A percentile compares a stretch with the other conserved stretches of the same genome.
These are phyloP conservation scores for Aristolochia contorta DNA, from an alignment of 164 flowering plant species.

Conservation along the genomic window DNA sequence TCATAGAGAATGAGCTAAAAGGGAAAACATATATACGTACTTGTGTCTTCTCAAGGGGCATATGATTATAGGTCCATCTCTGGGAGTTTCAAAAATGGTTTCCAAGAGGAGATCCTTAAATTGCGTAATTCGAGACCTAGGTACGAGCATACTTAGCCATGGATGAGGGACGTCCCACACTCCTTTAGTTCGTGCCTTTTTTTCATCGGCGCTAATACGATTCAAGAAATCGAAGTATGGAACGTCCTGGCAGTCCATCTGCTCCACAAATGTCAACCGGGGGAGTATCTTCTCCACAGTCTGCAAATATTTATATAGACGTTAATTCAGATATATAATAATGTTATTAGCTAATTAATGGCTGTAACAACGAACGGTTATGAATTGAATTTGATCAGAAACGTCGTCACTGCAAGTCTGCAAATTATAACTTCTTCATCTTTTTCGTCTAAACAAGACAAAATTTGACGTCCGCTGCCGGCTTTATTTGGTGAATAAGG, in stretches of 20 bases:
- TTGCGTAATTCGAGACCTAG: slow-evolving; percentile 34
- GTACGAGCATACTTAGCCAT: slow-evolving; percentile 43
- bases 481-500: too few species aligned
- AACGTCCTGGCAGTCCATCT: slow-evolving; percentile 9
- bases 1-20: too few species aligned
- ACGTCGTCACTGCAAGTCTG: too few species aligned
- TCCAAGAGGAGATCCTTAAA: slow-evolving; percentile 45
- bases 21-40: slow-evolving; percentile 5
- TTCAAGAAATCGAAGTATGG: slow-evolving; percentile 13
- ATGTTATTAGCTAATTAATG: too few species aligned
- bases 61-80: slow-evolving; percentile 50
- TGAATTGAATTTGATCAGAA: too few species aligned
- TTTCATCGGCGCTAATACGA: slow-evolving; percentile 5
- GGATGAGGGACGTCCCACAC: slow-evolving; percentile 19
- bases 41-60: slow-evolving; percentile 32
- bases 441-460: not conserved
- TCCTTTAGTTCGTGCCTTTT: not conserved
- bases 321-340: too few species aligned
- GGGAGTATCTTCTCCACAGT: slow-evolving; percentile 31
- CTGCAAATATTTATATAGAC: slow-evolving; percentile 19
- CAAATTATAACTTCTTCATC: too few species aligned
- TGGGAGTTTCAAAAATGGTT: slow-evolving; percentile 32
- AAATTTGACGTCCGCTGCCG: not conserved
- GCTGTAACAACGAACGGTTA: too few species aligned
- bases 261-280: slow-evolving; percentile 26